Base-by-base conservation (phyloP, 306 rosid species). In the Begonia loranthoides region DNA sequence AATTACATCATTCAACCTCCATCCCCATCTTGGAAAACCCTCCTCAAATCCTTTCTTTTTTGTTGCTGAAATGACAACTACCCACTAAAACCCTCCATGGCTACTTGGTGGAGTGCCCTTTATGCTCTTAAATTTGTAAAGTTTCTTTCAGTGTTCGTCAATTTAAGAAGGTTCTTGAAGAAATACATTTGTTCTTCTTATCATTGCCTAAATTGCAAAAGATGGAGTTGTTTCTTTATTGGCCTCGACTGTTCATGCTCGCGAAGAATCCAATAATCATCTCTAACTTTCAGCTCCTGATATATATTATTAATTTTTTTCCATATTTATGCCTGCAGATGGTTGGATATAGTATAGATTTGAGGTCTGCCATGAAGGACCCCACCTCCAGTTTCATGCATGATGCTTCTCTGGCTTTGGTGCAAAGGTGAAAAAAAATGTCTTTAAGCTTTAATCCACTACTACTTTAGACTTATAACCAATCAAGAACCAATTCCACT, bases 401-500 rank as follows among this genome's bases (percentile, higher is more conserved):
- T 39, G 3, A 44, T 52, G 45, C 17, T 53, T 24, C 15, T 41
- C 15, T 9, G 57, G 19, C 57, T 14, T 51, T 12, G 15, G 43
- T 12, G 47, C 3, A 43, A 4, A n/a, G 15, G 28, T 17, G 28
- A 12, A 34, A 17, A 48, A 34, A 36, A 1, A 45, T 1, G 36
- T 17, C 19, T 49, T 10, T 9, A 1, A 15, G n/a, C 49, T 56
- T 44, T 13, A 17, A 51, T 33, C 13, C 41, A 48, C 17, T n/a
- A 10, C 9, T 34, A 15, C 28, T 51, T 49, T 49, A 41, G 24
- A 49, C 28, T 40, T 47, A 56, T 60, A 58, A 45, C 79, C 74
- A 71, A 71, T 57, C 58, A 67, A 64, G 77, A 71, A 70, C 74
- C 52, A 46, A 72, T 63, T 67, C 74, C 60, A 56, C 48, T 61